phyloP scores from a whole-genome alignment of 2,329 filamentous ascomycete species.

The Colletotrichum euphorbiae region DNA sequence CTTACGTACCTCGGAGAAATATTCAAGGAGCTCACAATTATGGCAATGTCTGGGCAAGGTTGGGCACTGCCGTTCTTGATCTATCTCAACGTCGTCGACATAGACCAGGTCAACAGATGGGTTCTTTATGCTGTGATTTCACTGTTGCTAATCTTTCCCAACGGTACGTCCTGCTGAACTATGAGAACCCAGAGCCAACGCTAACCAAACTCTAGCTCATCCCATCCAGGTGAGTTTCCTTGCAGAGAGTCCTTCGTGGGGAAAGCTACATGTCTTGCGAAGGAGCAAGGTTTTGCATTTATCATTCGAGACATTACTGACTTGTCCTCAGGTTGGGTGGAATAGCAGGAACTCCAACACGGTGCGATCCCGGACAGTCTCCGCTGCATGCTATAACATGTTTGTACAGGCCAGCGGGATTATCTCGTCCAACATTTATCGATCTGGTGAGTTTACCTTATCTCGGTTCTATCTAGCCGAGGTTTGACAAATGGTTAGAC shows the following conservation, averaged over 20 bases:
- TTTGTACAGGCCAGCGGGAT: slow-evolving; percentile 57
- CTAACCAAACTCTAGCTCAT: slow-evolving; percentile 51
- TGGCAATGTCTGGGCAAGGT: slow-evolving; percentile 61
- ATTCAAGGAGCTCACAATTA: slow-evolving; percentile 61
- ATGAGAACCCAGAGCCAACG: slow-evolving; percentile 15
- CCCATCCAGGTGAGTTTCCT: slow-evolving; percentile 50
- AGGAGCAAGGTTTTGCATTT: no score
- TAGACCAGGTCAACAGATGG: slow-evolving; percentile 47
- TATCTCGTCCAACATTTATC: slow-evolving; percentile 55
- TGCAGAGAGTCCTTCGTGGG: no score
- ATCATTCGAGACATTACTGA: not conserved
- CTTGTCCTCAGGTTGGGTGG: slow-evolving; percentile 51
- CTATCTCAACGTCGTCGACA: slow-evolving; percentile 54
- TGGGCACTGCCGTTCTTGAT: slow-evolving; percentile 72
- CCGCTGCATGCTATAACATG: slow-evolving; percentile 73
- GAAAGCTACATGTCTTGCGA: accelerated
- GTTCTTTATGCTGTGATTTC: slow-evolving; percentile 51
- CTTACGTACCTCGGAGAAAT: slow-evolving; percentile 59
- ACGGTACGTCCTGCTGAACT: slow-evolving; percentile 41
- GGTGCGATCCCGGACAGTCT: slow-evolving; percentile 71
- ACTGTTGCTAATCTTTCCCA: slow-evolving; percentile 50
- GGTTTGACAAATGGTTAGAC: slow-evolving; percentile 41
- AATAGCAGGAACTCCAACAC: slow-evolving; percentile 68
- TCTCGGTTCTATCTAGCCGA: slow-evolving; percentile 49
- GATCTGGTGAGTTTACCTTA: slow-evolving; percentile 43